Evolutionary conservation across 352 stramenopile genomes (phyloP).

Genomic region (Thraustochytrium aureum): DNA sequence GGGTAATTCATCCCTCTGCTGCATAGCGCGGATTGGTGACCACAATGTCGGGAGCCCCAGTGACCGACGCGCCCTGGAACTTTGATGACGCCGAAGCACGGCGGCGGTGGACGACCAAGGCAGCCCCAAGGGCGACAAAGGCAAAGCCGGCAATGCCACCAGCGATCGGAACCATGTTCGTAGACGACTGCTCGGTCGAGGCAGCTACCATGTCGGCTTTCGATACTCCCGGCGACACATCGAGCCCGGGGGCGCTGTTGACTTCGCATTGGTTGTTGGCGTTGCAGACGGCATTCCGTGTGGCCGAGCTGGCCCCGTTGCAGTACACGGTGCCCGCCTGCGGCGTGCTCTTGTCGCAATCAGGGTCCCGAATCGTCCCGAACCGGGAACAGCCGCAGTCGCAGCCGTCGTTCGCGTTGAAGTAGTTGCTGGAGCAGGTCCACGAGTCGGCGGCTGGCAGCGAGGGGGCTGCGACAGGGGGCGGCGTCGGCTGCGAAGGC

Average conservation of each 20-base stretch:
- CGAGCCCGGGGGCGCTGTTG: background rate
- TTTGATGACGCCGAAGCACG: no score
- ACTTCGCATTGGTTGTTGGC: background rate
- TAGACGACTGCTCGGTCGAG: background rate
- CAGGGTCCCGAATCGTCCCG: background rate
- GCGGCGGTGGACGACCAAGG: background rate
- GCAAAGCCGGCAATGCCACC: background rate
- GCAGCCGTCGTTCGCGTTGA: background rate
- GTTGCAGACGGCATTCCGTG: background rate
- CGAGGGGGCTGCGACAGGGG: background rate
- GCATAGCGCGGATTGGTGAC: no score
- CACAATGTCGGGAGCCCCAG: no score
- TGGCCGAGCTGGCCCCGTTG: background rate
- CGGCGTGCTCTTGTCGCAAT: background rate
- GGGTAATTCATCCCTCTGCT: no score
- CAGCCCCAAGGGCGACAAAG: background rate
- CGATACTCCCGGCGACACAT: background rate
- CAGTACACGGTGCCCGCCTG: background rate
- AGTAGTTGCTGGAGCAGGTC: background rate
- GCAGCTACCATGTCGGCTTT: background rate
- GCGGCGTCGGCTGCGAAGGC: background rate
- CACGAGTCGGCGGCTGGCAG: background rate
- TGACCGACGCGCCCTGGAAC: no score
- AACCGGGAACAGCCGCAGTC: background rate
- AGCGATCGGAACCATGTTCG: background rate